Percentiles rank a stretch among this genome's conserved stretches.
Evolutionary conservation across 1,139 yeast species (phyloP).

Genomic region (Taphrina sp.): DNA sequence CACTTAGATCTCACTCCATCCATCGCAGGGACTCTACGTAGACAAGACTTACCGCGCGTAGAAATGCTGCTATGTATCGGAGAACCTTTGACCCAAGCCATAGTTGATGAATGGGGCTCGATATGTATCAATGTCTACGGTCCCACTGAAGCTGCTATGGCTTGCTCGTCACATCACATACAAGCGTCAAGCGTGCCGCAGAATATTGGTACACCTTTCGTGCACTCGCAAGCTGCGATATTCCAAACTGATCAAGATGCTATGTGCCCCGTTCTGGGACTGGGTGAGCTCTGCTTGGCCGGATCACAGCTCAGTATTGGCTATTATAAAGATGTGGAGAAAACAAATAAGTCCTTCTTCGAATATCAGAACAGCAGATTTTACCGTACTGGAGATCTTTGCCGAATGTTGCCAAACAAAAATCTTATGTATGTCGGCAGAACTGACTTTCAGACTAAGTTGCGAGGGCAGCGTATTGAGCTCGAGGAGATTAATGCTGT

Average conservation of each 20-base stretch:
- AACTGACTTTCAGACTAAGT: constrained; percentile 38
- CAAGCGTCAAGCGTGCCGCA: constrained; percentile 26
- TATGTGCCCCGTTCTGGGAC: constrained; percentile 36
- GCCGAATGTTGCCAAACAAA: constrained; percentile 36
- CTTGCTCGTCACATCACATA: constrained; percentile 36
- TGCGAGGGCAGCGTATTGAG: constrained; percentile 40
- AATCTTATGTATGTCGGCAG: constrained; percentile 38
- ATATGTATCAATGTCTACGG: constrained; percentile 39
- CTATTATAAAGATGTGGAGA: constrained; percentile 37
- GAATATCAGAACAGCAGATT: constrained; percentile 8
- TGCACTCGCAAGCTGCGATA: constrained; percentile 34
- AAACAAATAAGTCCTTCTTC: constrained; percentile 37
- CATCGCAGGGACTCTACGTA: constrained; percentile 36
- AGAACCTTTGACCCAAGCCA: constrained; percentile 35
- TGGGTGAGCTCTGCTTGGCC: constrained; percentile 41
- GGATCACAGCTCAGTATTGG: constrained; percentile 41
- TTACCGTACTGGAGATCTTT: constrained; percentile 40
- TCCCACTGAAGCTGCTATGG: constrained; percentile 41
- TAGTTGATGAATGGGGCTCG: constrained; percentile 38
- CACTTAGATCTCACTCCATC: constrained; percentile 40
- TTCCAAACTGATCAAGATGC: constrained; percentile 16
- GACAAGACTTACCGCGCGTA: constrained; percentile 35
- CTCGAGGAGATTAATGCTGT: constrained; percentile 38
- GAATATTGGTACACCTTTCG: constrained; percentile 38
- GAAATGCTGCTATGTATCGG: constrained; percentile 39